These are phyloP conservation scores for Dactylonectria macrodidyma DNA, from an alignment of 2,329 filamentous ascomycete genomes.

Conservation along the genomic window DNA sequence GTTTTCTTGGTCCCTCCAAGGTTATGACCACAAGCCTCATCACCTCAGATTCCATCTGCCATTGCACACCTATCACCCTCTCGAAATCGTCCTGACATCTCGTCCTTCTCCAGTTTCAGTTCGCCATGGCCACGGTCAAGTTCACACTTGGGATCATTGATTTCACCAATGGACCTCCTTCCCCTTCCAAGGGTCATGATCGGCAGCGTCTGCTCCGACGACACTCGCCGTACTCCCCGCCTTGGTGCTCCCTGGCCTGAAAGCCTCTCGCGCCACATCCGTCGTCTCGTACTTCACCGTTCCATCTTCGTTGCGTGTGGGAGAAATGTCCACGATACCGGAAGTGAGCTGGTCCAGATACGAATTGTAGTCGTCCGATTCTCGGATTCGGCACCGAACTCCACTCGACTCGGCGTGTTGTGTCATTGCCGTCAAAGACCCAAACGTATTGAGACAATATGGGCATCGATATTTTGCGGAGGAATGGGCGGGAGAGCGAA, in stretches of 20 bases:
- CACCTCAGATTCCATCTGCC: neutral
- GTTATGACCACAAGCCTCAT: neutral
- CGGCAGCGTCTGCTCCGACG: conserved; percentile 9
- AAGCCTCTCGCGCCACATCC: conserved; percentile 28
- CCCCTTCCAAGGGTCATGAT: conserved; percentile 21
- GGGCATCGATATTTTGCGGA: conserved; percentile 58
- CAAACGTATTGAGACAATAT: conserved; percentile 60
- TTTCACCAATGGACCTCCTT: conserved; percentile 32
- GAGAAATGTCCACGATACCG: conserved; percentile 48
- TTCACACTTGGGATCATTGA: neutral
- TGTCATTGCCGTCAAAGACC: conserved; percentile 59
- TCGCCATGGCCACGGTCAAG: neutral
- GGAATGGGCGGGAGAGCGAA: conserved; percentile 60
- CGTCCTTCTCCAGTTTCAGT: neutral
- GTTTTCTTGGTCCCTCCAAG: neutral
- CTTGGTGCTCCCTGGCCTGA: neutral
- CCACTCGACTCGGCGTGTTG: conserved; percentile 64
- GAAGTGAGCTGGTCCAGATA: conserved; percentile 53
- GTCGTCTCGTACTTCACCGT: conserved; percentile 47
- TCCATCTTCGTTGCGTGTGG: conserved; percentile 43
- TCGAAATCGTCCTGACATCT: neutral
- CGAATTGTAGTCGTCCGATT: conserved; percentile 54
- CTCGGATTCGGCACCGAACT: conserved; percentile 59
- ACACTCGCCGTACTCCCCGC: neutral
- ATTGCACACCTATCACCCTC: neutral